Evolutionary conservation across 148 eudicot species (phyloP).

Genomic region (Fagopyrum esculentum): DNA sequence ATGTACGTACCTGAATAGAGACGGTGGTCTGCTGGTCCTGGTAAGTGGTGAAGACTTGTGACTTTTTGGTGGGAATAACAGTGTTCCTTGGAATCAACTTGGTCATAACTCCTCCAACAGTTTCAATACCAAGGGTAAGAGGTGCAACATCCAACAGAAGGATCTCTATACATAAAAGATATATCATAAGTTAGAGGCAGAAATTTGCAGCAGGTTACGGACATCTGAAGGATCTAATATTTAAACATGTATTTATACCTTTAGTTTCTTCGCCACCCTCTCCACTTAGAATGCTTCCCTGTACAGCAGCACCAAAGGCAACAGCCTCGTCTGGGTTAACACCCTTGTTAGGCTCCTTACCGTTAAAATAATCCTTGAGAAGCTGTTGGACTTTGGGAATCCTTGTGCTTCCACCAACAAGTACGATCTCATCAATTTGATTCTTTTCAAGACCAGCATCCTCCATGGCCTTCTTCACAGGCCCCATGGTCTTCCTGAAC

Average conservation of each 20-base stretch:
- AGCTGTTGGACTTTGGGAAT: conserved; percentile 13
- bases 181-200: background rate
- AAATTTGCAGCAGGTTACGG: background rate
- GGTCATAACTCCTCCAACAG: conserved; percentile 85
- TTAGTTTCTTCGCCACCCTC: conserved; percentile 3
- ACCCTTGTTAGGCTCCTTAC: conserved; percentile 14
- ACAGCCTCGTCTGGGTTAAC: conserved; percentile 15
- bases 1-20: conserved; percentile 49
- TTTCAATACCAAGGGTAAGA: conserved; percentile 71
- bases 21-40: conserved; percentile 80
- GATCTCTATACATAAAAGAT: conserved; percentile 27
- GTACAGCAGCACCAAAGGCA: conserved; percentile 16
- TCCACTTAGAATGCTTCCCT: conserved; percentile 10
- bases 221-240: background rate
- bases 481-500: conserved; percentile 15
- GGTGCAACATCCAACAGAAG: conserved; percentile 77
- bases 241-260: background rate
- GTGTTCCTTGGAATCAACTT: conserved; percentile 80
- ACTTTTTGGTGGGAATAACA: conserved; percentile 70
- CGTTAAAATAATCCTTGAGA: conserved; percentile 11
- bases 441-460: conserved; percentile 9
- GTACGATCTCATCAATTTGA: conserved; percentile 11
- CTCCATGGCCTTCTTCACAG: conserved; percentile 13
- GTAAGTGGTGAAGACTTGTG: conserved; percentile 77
- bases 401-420: conserved; percentile 15